Evolutionary conservation across 495 filamentous ascomycete species (phyloP).

Genomic region (Neurospora cerealis): DNA sequence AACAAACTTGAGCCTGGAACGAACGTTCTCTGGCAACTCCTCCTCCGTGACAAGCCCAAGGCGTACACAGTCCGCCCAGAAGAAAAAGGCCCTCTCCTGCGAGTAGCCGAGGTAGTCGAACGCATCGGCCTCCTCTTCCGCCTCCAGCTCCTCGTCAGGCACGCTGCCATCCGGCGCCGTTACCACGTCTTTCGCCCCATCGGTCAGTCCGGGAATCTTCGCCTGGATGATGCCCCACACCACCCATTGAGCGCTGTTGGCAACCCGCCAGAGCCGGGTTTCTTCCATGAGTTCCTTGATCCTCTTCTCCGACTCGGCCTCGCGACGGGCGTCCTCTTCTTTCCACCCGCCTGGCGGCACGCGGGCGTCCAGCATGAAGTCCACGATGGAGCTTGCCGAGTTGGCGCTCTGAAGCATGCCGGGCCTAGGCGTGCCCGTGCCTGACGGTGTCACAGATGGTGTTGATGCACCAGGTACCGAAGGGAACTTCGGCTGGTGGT

Average conservation of each 20-base stretch:
- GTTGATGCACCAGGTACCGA: conserved; percentile 36
- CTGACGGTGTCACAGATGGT: conserved; percentile 37
- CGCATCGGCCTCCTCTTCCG: conserved; percentile 38
- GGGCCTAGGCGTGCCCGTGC: conserved; percentile 16
- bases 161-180: neutral
- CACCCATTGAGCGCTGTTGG: conserved; percentile 84
- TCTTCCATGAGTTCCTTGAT: conserved; percentile 64
- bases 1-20: conserved; percentile 50
- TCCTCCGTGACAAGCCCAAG: conserved; percentile 61
- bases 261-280: conserved; percentile 72
- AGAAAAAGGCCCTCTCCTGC: conserved; percentile 81
- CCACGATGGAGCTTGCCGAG: conserved; percentile 37
- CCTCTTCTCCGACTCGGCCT: conserved; percentile 51
- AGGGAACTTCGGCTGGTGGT: conserved; percentile 55
- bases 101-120: conserved; percentile 93
- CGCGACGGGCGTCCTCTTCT: conserved; percentile 49
- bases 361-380: conserved; percentile 64
- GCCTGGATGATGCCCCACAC: conserved; percentile 96
- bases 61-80: conserved; percentile 78
- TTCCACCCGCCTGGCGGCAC: conserved; percentile 45
- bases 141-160: conserved; percentile 31
- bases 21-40: conserved; percentile 58
- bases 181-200: conserved; percentile 7
- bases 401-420: conserved; percentile 14
- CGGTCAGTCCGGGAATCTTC: conserved; percentile 53